Percentiles rank a stretch among this genome's conserved stretches.
Evolutionary conservation across 208 protist genomes (phyloP).

Genomic region (Crithidia fasciculata): DNA sequence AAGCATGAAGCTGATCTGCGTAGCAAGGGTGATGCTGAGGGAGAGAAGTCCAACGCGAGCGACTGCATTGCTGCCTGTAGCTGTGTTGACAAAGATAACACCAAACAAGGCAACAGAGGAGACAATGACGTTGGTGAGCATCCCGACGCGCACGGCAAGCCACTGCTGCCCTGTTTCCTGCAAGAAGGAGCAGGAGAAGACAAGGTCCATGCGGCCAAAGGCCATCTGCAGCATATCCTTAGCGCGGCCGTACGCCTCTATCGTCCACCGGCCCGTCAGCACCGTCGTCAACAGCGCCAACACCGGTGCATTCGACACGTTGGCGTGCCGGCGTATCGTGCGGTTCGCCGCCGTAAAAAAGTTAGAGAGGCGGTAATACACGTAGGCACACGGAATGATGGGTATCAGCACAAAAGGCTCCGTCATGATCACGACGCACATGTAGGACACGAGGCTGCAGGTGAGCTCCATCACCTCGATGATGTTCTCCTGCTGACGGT

Average conservation of each 20-base stretch:
- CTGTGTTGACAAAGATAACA: neutral
- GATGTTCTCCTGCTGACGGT: slow-evolving; percentile 33
- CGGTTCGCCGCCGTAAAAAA: slow-evolving; percentile 72
- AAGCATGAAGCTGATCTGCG: neutral
- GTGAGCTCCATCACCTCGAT: slow-evolving; percentile 40
- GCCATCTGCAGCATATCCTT: slow-evolving; percentile 57
- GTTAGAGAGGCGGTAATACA: slow-evolving; percentile 71
- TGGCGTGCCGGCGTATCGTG: slow-evolving; percentile 86
- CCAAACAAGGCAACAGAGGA: slow-evolving; percentile 46
- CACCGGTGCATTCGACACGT: slow-evolving; percentile 82
- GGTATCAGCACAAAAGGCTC: slow-evolving; percentile 50
- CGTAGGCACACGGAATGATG: slow-evolving; percentile 50
- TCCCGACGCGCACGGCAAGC: slow-evolving; percentile 90
- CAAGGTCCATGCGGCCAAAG: slow-evolving; percentile 44
- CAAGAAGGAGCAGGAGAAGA: slow-evolving; percentile 49
- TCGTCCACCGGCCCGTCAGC: slow-evolving; percentile 47
- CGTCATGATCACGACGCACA: slow-evolving; percentile 48
- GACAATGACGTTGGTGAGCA: slow-evolving; percentile 75
- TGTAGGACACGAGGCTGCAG: slow-evolving; percentile 39
- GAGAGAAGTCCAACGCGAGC: slow-evolving; percentile 15
- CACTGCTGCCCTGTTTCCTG: slow-evolving; percentile 65
- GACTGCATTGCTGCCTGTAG: too few species aligned
- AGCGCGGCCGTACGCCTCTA: slow-evolving; percentile 84
- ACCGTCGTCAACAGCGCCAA: slow-evolving; percentile 88
- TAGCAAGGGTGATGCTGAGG: slow-evolving; percentile 25